Base-by-base conservation (phyloP, 495 filamentous ascomycete species). In the Podospora conica region DNA sequence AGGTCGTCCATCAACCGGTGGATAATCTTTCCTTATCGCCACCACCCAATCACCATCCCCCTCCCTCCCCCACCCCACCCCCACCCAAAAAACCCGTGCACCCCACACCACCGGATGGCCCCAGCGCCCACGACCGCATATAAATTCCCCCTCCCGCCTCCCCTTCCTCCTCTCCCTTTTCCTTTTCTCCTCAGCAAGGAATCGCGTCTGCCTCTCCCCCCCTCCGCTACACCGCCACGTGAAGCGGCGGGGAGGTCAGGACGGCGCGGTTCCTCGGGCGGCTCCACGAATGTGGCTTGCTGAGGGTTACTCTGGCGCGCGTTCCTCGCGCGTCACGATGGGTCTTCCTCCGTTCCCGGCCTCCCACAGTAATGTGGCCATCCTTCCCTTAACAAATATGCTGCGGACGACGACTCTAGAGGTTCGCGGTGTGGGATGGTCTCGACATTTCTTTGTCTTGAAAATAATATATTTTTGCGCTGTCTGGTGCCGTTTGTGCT, bases 261-360 rank as follows among this genome's bases (percentile, higher is more conserved):
- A 29, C 21, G 8, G 29, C 31, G 53, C 6, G 65, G 55, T 58
- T 61, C 25, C 63, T 31, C 57, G 60, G 67, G 66, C 25, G 74
- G 74, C 74, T 76, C 73, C 74, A 62, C 74, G 59, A 74, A 31
- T 48, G 73, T 64, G 74, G 73, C 74, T 75, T 70, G 74, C 74
- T 76, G 74, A 76, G 74, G 74, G 74, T 75, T 75, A 75, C 67
- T 66, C 66, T 48, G 55, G 48, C n/a, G 27, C 21, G 7, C 22
- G 15, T 33, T 55, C 8, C 33, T 54, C 48, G 60, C 27, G 20
- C 53, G 64, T 68, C 61, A 63, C 69, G 27, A 70, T 76, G 74
- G 65, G 71, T 75, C 65, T 72, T 68, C 74, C 74, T 76, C 74
- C 74, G 74, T 76, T 76, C 74, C 74, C 74, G 70, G 74, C 74